Evolutionary conservation across 495 filamentous ascomycete genomes (phyloP).

Genomic region (Aspergillus hancockii): DNA sequence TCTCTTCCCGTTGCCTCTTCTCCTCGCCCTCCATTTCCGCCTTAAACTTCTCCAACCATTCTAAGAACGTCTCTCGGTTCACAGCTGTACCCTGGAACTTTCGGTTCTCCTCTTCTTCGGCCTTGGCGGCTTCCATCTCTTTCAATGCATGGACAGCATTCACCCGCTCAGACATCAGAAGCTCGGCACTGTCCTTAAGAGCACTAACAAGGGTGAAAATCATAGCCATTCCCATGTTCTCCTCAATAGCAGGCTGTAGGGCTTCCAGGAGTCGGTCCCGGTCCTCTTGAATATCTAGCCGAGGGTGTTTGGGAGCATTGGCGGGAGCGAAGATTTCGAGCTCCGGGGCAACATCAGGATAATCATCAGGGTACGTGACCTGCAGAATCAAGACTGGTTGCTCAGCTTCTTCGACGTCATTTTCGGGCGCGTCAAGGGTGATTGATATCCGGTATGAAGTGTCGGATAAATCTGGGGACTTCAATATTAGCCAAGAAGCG

Average conservation of each 20-base stretch:
- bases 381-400: constrained; percentile 66
- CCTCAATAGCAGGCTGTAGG: constrained; percentile 70
- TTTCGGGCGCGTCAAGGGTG: constrained; percentile 68
- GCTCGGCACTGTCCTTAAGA: constrained; percentile 85
- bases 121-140: constrained; percentile 66
- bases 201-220: constrained; percentile 85
- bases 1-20: constrained; percentile 63
- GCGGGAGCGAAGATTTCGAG: constrained; percentile 74
- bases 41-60: constrained; percentile 78
- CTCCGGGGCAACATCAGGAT: constrained; percentile 81
- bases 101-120: constrained; percentile 88
- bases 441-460: constrained; percentile 83
- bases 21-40: constrained; percentile 75
- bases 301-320: constrained; percentile 65
- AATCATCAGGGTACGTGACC: constrained; percentile 80
- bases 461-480: constrained; percentile 72
- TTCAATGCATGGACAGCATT: constrained; percentile 58
- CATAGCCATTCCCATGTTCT: constrained; percentile 98
- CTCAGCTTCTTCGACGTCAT: constrained; percentile 54
- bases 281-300: constrained; percentile 67
- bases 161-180: constrained; percentile 69
- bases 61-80: constrained; percentile 77
- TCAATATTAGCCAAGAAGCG: constrained; percentile 11
- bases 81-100: constrained; percentile 95
- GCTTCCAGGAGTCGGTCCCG: constrained; percentile 67